Conservation (phyloP, 192 early-diverging fungal species). For the Dissophora ornata region DNA sequence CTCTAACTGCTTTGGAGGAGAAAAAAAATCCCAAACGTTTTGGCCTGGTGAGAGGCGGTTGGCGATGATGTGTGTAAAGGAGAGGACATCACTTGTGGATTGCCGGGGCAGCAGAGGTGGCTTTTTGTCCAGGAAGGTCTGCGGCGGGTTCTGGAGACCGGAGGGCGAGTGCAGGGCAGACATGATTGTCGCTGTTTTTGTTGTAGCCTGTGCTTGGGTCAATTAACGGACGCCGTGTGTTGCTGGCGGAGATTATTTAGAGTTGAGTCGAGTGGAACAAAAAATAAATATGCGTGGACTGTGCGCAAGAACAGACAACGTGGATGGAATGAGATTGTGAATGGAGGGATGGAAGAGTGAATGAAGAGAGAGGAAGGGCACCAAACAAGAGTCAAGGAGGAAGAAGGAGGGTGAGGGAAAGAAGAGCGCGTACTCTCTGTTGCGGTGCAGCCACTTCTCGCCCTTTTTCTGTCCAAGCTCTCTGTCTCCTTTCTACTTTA, state of each 20-base stretch:
- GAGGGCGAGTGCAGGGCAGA: conserved; percentile 10
- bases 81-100: conserved; percentile 49
- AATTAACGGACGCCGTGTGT: too few species aligned
- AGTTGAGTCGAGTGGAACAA: not conserved
- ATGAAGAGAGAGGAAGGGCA: not conserved
- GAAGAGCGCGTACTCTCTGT: not conserved
- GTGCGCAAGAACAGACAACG: not conserved
- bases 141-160: conserved; percentile 9
- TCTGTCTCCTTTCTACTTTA: too few species aligned
- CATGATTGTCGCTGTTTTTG: conserved; percentile 2
- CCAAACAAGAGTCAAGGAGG: not conserved
- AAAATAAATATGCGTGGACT: not conserved
- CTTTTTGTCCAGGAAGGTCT: conserved; percentile 48
- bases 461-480: too few species aligned
- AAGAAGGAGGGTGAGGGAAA: not conserved
- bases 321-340: not conserved
- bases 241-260: not conserved
- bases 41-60: conserved; percentile 36
- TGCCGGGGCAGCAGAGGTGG: conserved; percentile 40
- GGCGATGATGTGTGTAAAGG: conserved; percentile 50
- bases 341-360: not conserved
- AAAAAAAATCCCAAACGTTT: conserved; percentile 50
- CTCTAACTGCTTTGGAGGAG: conserved; percentile 19
- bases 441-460: too few species aligned
- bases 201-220: too few species aligned